Evolutionary conservation across 2,329 filamentous ascomycete genomes (phyloP).

Genomic region (Fusarium palustre): DNA sequence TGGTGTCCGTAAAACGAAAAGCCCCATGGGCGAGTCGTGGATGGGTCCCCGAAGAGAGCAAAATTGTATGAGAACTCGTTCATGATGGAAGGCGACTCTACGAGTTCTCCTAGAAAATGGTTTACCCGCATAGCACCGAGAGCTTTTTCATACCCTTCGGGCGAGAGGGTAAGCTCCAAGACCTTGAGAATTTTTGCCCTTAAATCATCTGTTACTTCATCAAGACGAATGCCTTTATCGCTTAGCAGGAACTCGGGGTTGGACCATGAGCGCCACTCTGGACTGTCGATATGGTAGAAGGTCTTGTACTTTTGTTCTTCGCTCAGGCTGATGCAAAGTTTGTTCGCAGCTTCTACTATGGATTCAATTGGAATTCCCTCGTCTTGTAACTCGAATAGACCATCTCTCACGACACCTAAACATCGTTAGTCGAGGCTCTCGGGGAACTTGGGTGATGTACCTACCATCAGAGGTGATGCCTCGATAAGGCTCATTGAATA

Average conservation of each 20-base stretch:
- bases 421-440: background rate
- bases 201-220: slow-evolving; percentile 59
- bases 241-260: slow-evolving; percentile 80
- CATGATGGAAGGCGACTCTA: slow-evolving; percentile 70
- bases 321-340: background rate
- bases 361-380: slow-evolving; percentile 69
- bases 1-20: slow-evolving; percentile 84
- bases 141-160: slow-evolving; percentile 78
- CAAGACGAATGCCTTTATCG: slow-evolving; percentile 76
- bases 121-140: slow-evolving; percentile 78
- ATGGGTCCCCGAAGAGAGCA: slow-evolving; percentile 74
- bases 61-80: slow-evolving; percentile 84
- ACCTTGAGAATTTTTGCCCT: background rate
- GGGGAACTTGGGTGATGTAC: background rate
- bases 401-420: slow-evolving; percentile 62
- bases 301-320: background rate
- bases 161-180: slow-evolving; percentile 66
- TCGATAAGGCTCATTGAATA: slow-evolving; percentile 75
- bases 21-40: slow-evolving; percentile 71
- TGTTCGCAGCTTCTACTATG: slow-evolving; percentile 65
- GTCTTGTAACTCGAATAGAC: slow-evolving; percentile 70
- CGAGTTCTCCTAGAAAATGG: slow-evolving; percentile 77
- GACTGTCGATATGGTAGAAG: slow-evolving; percentile 71
- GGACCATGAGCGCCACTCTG: slow-evolving; percentile 76
- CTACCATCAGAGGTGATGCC: slow-evolving; percentile 77